Evolutionary conservation across 1,139 yeast genomes (phyloP).

Genomic region (Kluyveromyces sp.): DNA sequence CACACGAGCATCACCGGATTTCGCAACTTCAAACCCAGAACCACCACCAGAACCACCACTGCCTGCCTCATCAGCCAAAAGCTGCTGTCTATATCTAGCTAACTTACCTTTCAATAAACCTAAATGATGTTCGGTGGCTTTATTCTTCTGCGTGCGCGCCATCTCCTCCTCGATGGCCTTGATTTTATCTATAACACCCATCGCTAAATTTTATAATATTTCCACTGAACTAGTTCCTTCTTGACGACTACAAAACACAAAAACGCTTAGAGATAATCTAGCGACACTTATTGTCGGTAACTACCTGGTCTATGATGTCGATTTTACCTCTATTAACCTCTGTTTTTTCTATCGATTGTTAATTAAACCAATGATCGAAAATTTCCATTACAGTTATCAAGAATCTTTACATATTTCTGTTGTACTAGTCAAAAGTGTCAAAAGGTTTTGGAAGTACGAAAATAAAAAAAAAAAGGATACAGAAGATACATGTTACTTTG

Average conservation of each 20-base stretch:
- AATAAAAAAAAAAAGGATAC: too few relatives aligned
- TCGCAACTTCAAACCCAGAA: conserved; percentile 91
- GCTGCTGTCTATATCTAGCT: conserved; percentile 88
- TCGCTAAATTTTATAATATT: conserved; percentile 7
- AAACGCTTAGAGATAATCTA: too few relatives aligned
- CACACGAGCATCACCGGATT: conserved; percentile 94
- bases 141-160: conserved; percentile 91
- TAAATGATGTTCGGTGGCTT: conserved; percentile 95
- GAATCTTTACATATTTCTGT: too few relatives aligned
- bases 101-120: conserved; percentile 90
- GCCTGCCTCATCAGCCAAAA: conserved; percentile 83
- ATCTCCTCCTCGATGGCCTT: conserved; percentile 88
- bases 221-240: not conserved
- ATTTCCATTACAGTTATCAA: too few relatives aligned
- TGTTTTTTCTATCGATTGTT: too few relatives aligned
- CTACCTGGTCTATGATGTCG: too few relatives aligned
- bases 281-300: too few relatives aligned
- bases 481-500: not conserved
- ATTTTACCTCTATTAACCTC: too few relatives aligned
- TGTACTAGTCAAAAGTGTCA: too few relatives aligned
- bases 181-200: conserved; percentile 57
- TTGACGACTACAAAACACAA: too few relatives aligned
- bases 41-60: conserved; percentile 60
- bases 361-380: too few relatives aligned
- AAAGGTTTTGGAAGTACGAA: too few relatives aligned